These are phyloP conservation scores for Monotropa hypopitys DNA, from an alignment of 179 eudicot species.

Conservation along the genomic window DNA sequence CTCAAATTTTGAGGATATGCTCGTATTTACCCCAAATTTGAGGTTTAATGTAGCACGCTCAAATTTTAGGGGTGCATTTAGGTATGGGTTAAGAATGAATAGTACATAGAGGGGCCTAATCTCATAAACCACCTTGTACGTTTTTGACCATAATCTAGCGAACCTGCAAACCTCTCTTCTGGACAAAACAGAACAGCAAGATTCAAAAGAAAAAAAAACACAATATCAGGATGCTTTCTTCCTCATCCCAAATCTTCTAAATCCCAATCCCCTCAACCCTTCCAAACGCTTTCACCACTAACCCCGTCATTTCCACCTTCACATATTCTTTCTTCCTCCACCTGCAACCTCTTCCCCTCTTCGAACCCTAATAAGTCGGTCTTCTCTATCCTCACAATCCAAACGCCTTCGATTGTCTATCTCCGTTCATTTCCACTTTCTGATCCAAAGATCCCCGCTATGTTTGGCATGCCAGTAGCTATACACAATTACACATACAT, in stretches of 20 bases:
- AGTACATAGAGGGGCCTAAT: too few species aligned
- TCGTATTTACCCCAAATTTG: too few species aligned
- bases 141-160: not conserved
- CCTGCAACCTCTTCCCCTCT: not conserved
- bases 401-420: not conserved
- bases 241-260: not conserved
- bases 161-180: not conserved
- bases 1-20: too few species aligned
- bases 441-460: not conserved
- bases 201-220: not conserved
- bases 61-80: too few species aligned
- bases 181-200: not conserved
- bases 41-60: too few species aligned
- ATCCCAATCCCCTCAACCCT: not conserved
- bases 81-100: too few species aligned
- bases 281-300: not conserved
- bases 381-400: not conserved
- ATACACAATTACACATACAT: not conserved
- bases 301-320: not conserved
- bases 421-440: not conserved
- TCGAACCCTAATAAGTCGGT: not conserved
- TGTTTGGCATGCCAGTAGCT: not conserved
- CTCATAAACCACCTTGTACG: too few species aligned
- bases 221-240: not conserved
- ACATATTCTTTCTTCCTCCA: not conserved